Base-by-base conservation (phyloP, 441 rosid genomes). In the Oxalis stricta region DNA sequence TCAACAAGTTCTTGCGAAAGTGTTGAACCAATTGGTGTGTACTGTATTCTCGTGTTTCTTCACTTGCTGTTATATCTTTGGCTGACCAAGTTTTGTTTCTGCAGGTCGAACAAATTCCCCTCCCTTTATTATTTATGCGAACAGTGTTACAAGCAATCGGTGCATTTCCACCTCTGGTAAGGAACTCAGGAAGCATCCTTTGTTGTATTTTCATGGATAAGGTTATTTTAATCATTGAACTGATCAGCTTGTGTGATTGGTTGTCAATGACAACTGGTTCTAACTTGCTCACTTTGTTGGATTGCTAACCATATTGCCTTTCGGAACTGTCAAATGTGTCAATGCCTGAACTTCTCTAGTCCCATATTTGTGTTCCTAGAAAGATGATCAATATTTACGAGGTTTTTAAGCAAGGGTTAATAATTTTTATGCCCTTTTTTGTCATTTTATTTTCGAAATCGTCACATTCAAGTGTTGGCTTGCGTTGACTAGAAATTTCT, bases 51-150 rank as follows among this genome's bases (percentile, higher is more conserved):
- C 41, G 5, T 34, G 44, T 21, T 33, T 28, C 38, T 55, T 55
- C 21, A 32, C 22, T 46, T 13, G 18, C 30, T 28, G 52, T 55
- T 44, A 47, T 32, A 20, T 43, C 39, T 48, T 33, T 34, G 14
- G 45, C 52, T 56, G 28, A 33, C 32, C 38, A 42, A 48, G 22
- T 46, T 46, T 68, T 36, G 58, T 24, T 29, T 57, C 55, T 68
- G 65, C 73, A 87, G 97, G 95, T 87, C 65, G 95, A 87, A 72
- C 99, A 78, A 65, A 92, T 73, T 70, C 97, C 99, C 33, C 80
- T 87, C 59, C 99, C 99, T 47, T 69, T 92, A 60, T 71, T 92
- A 61, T 92, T 92, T 76, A 92, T 92, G 99, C 94, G 97, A 20
- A 92, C 99, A 2, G 97, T 87, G 35, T 72, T 92, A 64, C 97